Conservation (phyloP, 352 stramenopile species). For the Phytophthora meadii region DNA sequence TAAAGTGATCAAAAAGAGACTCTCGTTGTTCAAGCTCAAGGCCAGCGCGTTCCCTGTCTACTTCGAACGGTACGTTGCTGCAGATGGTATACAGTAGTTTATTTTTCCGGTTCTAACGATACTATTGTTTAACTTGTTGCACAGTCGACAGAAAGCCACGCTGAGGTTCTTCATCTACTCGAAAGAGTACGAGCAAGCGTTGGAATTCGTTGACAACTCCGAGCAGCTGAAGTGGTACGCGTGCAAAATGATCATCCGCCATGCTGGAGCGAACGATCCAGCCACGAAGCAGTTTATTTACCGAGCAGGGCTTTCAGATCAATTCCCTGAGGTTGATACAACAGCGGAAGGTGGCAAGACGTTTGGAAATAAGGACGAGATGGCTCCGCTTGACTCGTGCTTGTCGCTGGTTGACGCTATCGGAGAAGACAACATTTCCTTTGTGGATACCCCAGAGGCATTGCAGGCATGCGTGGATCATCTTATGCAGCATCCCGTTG, state of each 20-base stretch:
- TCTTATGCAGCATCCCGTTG: conserved; percentile 45
- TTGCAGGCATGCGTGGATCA: conserved; percentile 49
- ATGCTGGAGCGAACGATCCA: conserved; percentile 44
- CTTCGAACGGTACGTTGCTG: conserved; percentile 45
- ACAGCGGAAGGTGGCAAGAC: conserved; percentile 25
- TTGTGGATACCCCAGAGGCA: conserved; percentile 57
- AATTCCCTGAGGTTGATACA: conserved; percentile 63
- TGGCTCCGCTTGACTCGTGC: conserved; percentile 46
- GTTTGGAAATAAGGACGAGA: conserved; percentile 52
- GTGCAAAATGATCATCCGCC: conserved; percentile 62
- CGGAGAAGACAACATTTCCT: conserved; percentile 54
- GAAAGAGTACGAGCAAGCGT: conserved; percentile 64
- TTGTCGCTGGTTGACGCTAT: conserved; percentile 56
- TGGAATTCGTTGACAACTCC: conserved; percentile 42
- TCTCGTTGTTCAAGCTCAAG: conserved; percentile 64
- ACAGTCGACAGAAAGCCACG: conserved; percentile 50
- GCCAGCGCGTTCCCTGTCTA: conserved; percentile 65
- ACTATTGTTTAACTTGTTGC: neutral
- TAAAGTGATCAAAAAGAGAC: conserved; percentile 78
- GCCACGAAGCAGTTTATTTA: conserved; percentile 68
- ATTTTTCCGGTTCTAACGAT: neutral
- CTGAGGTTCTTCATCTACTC: conserved; percentile 72
- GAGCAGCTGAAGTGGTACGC: conserved; percentile 52
- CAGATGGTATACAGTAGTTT: neutral
- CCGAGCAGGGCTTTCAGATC: conserved; percentile 35